Base-by-base conservation (phyloP, 805 yeast genomes). In the Wickerhamomyces kurtzmanii region DNA sequence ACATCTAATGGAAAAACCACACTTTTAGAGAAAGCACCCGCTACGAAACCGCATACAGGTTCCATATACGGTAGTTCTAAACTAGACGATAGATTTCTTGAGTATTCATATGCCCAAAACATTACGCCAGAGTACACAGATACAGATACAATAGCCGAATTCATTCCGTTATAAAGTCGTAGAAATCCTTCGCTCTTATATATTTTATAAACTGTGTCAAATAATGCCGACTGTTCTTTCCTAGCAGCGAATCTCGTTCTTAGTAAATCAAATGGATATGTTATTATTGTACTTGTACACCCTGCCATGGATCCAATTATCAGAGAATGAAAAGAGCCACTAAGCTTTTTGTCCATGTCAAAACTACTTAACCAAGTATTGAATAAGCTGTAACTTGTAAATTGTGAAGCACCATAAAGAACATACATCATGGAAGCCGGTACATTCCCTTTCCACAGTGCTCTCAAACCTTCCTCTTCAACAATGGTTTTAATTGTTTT, bases 381-480 rank as follows among this genome's bases (percentile, higher is more conserved):
- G 18, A 71, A 52, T 0, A 62, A 47, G 2, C 85, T 62, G 43
- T 78, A 83, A 2, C 82, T 56, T 1, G 89, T 62, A 54, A 91
- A 91, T 50, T 91, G 97, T 0, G 71, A 57, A 1, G 83, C 83
- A 9, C 97, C 96, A 43, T 89, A 91, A 8, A 81, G 39, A 10
- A 89, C 58, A 45, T 91, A 91, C 74, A 91, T 70, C 21, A 75
- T 51, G 37, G 85, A 85, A 1, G 97, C 98, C 0, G 98, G 94
- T 0, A 84, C 65, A 47, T 91, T 91, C 0, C 98, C 98, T 49
- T 86, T 87, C 97, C 97, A 91, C n/a, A 89, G 60, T 0, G 85
- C 89, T 4, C 51, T 34, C 1, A 77, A 23, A 1, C 94, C 94
- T 51, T 89, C 97, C 19, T 71, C 62, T 12, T 50, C 47, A 1